Conservation (phyloP, 495 filamentous ascomycete genomes). For the Thozetella sp. region DNA sequence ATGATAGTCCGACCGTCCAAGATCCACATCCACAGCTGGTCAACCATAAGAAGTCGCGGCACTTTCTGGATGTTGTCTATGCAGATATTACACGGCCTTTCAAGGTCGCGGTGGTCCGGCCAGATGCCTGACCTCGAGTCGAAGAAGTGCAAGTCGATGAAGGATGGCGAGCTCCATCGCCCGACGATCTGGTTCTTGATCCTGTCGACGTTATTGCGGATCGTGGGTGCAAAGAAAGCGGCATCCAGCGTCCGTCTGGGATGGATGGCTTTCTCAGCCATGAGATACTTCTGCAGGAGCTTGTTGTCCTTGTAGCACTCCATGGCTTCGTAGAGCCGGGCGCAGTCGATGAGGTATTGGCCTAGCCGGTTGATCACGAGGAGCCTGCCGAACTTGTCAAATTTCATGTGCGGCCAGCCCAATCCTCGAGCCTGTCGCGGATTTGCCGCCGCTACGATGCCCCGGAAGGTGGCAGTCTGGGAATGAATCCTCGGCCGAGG, state of each 20-base stretch:
- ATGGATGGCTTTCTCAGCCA: slow-evolving; percentile 54
- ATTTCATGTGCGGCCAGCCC: too few relatives aligned
- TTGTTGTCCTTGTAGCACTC: slow-evolving; percentile 51
- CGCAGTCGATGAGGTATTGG: background rate
- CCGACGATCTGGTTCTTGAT: slow-evolving; percentile 41
- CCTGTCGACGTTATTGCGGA: too few relatives aligned
- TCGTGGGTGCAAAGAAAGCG: too few relatives aligned
- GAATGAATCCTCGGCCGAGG: too few relatives aligned
- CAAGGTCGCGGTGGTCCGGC: slow-evolving; percentile 11
- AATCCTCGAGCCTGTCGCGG: too few relatives aligned
- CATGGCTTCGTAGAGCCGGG: slow-evolving; percentile 29
- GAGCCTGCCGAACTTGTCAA: too few relatives aligned
- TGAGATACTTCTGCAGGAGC: slow-evolving; percentile 57
- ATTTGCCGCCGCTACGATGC: too few relatives aligned
- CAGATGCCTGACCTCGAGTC: background rate
- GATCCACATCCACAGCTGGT: slow-evolving; percentile 72
- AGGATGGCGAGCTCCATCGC: slow-evolving; percentile 19
- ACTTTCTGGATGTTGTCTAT: slow-evolving; percentile 36
- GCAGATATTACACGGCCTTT: too few relatives aligned
- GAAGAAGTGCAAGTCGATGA: background rate
- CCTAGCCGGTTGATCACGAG: too few relatives aligned
- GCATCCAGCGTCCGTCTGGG: slow-evolving; percentile 65
- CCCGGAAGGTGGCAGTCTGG: too few relatives aligned
- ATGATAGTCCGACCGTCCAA: slow-evolving; percentile 63
- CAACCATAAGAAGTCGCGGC: slow-evolving; percentile 69